Base-by-base conservation (phyloP, 139 green algal genomes). In the Chlamydomonas applanata region DNA sequence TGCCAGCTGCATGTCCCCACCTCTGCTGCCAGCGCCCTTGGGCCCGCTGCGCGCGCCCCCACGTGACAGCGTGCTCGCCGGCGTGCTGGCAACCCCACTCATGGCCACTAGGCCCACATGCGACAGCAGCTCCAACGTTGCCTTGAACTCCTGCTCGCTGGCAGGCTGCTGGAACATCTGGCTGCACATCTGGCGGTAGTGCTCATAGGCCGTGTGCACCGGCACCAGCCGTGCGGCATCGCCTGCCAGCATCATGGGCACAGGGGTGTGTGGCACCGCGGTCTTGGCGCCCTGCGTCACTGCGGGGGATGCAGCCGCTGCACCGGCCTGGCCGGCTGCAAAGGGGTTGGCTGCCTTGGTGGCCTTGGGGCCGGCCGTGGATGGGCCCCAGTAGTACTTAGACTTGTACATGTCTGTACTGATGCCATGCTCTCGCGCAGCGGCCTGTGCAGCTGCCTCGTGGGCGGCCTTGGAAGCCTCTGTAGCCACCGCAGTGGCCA, bases 281-380 rank as follows among this genome's bases (percentile, higher is more conserved):
- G 13, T 49, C 11, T 46, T 65, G 17, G 5, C 4, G 46, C 19
- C 68, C 29, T 29, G 13, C 30, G 20, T 14, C n/a, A 27, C 36
- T 34, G 49, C 68, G 7, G 4, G 29, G n/a, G 67, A 17, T 1
- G 9, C 19, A 1, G 25, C 29, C 35, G 36, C 45, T 54, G 44
- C 17, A 17, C 0, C 56, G 65, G n/a, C 52, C 66, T 27, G 54
- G 32, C 7, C 56, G 46, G 25, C 34, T 53, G 22, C 54, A 33
- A 64, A 62, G 46, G 45, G 36, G 56, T 83, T 83, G 45, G 64
- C 66, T 24, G 65, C 67, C 57, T 79, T 73, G 11, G 35, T 54
- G 27, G 78, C 66, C 27, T 56, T 67, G 1, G 60, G 2, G 46
- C 72, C 78, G 9, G 52, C 4, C 24, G 25, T 66, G 3, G n/a